Evolutionary conservation across 192 early-diverging fungal genomes (phyloP).

Genomic region (Gryganskiella cystojenkinii): DNA sequence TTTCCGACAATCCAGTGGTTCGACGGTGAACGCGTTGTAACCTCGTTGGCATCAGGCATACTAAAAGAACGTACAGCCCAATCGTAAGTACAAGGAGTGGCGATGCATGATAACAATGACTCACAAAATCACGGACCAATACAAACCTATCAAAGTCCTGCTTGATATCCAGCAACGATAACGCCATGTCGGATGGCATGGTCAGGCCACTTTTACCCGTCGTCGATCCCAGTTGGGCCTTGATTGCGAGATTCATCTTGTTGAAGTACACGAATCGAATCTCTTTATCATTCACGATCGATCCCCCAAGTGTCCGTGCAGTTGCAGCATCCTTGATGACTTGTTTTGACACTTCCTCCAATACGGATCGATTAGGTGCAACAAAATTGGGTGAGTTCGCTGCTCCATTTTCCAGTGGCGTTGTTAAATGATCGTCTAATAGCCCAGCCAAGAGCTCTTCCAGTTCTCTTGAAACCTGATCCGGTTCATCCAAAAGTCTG

Average conservation of each 20-base stretch:
- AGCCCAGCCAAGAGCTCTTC: constrained; percentile 26
- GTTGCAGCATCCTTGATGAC: constrained; percentile 32
- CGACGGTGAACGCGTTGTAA: constrained; percentile 61
- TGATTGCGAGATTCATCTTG: constrained; percentile 63
- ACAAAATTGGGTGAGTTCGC: neutral
- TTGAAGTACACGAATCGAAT: constrained; percentile 61
- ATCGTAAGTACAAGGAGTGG: too few species aligned
- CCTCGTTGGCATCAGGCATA: constrained; percentile 57
- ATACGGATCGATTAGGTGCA: constrained; percentile 5
- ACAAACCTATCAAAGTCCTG: constrained; percentile 62
- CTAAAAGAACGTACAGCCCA: constrained; percentile 7
- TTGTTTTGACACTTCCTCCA: constrained; percentile 34
- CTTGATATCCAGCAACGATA: constrained; percentile 62
- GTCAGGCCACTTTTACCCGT: constrained; percentile 45
- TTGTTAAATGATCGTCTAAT: constrained; percentile 18
- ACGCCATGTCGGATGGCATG: constrained; percentile 59
- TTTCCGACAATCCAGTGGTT: constrained; percentile 69
- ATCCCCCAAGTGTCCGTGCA: constrained; percentile 31
- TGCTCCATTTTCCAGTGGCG: neutral
- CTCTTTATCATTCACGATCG: constrained; percentile 48
- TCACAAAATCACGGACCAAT: neutral
- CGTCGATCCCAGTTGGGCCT: constrained; percentile 46
- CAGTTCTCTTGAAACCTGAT: constrained; percentile 33
- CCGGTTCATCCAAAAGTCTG: constrained; percentile 27
- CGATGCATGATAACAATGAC: neutral